Base-by-base conservation (phyloP, 768 basidiomycete genomes). In the Macrolepiota dolichaula region DNA sequence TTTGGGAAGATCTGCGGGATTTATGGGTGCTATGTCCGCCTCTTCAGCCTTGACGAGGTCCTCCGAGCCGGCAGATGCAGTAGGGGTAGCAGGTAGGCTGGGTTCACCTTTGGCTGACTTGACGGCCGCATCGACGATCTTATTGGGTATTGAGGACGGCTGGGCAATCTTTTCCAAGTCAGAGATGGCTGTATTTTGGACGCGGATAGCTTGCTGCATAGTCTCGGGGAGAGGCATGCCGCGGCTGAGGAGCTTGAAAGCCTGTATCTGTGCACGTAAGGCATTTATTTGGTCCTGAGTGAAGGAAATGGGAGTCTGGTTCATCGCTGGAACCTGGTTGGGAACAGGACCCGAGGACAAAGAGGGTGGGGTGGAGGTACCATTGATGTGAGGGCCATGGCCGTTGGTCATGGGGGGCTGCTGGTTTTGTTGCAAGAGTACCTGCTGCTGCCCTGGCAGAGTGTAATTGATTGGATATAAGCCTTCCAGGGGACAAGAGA, bases 251-350 rank as follows among this genome's bases (percentile, higher is more conserved):
- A 85, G 80, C 68, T 88, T 91, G 77, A 88, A 94, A 3, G 92
- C 92, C 52, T 87, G 82, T 15, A 94, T 93, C 66, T 94, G 92
- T 0, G 89, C 85, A 13, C 89, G 83, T n/a, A 94, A 81, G 10
- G 88, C 83, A 59, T 77, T 79, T 51, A 93, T 86, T 67, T 93
- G 93, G 62, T 90, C 88, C 0, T 71, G 76, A 3, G 90, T 88
- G 69, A 96, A 94, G 4, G 89, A 88, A 32, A 93, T 85, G 40
- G 91, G 89, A 0, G 89, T 88, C 29, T 84, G 84, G 0, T 78
- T 68, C 12, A 86, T 80, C 24, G 79, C 69, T 38, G 82, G 75
- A 9, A 82, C 85, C 13, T 84, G 84, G 0, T 78, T 68, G 15
- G 86, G 81, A 24, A 79, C 70, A 47, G 82, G 76, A 5, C 84